These are phyloP conservation scores for Hyaloscypha bicolor DNA, from an alignment of 495 filamentous ascomycete genomes.

Conservation along the genomic window DNA sequence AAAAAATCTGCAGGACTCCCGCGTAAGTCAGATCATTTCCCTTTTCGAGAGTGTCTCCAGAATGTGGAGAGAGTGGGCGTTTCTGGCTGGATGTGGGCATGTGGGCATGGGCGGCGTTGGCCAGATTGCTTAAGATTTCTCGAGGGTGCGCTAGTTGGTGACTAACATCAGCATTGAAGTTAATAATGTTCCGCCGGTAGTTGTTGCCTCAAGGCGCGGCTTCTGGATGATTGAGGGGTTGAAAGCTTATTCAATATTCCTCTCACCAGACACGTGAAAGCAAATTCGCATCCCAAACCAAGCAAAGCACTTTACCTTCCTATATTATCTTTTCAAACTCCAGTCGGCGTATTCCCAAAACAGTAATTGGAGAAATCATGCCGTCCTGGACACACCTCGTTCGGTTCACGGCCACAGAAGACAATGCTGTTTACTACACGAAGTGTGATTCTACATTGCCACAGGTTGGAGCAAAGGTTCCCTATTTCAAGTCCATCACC, in stretches of 20 bases:
- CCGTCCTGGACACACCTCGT: not conserved
- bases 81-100: not conserved
- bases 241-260: too few relatives aligned
- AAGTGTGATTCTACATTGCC: not conserved
- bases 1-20: not conserved
- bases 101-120: not conserved
- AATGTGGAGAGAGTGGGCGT: not conserved
- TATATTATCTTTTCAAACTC: not conserved
- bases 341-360: not conserved
- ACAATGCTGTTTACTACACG: not conserved
- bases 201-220: too few relatives aligned
- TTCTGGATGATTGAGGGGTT: too few relatives aligned
- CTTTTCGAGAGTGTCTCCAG: not conserved
- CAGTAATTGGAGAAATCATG: not conserved
- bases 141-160: too few relatives aligned
- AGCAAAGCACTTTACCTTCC: not conserved
- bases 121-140: too few relatives aligned
- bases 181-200: too few relatives aligned
- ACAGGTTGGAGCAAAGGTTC: not conserved
- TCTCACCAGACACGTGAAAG: too few relatives aligned
- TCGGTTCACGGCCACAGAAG: not conserved
- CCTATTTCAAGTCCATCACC: not conserved
- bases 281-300: too few relatives aligned
- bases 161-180: too few relatives aligned
- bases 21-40: too few relatives aligned